Percentiles rank a stretch among this genome's conserved stretches.
Evolutionary conservation across 805 yeast genomes (phyloP).

Genomic region (Torulaspora maleeae): DNA sequence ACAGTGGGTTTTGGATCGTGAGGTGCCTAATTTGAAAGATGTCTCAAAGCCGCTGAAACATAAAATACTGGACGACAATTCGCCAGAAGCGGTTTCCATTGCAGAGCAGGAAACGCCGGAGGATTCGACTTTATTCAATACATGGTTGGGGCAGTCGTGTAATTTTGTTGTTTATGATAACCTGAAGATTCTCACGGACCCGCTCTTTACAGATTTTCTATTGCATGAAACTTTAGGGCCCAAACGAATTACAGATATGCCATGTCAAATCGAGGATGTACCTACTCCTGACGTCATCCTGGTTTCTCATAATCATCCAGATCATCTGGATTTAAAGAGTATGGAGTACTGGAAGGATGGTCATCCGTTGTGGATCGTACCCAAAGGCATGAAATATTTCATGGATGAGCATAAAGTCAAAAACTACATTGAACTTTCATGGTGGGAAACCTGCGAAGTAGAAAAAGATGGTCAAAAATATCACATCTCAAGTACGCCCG

Average conservation of each 20-base stretch:
- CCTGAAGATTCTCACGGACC: conserved; percentile 79
- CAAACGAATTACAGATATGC: conserved; percentile 72
- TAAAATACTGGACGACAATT: conserved; percentile 5
- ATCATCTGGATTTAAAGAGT: conserved; percentile 72
- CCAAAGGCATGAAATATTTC: conserved; percentile 64
- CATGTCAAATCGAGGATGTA: conserved; percentile 58
- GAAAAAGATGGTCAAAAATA: conserved; percentile 45
- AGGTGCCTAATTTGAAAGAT: conserved; percentile 3
- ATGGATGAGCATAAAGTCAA: conserved; percentile 56
- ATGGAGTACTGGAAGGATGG: conserved; percentile 38
- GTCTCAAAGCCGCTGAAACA: conserved; percentile 16
- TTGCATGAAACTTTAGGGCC: conserved; percentile 71
- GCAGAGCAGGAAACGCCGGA: conserved; percentile 7
- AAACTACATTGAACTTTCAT: conserved; percentile 70
- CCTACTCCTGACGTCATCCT: conserved; percentile 67
- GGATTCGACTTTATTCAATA: conserved; percentile 37
- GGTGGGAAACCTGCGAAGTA: conserved; percentile 77
- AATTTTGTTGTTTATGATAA: conserved; percentile 66
- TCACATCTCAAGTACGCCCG: conserved; percentile 84
- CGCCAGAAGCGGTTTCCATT: conserved; percentile 21
- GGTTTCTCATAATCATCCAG: conserved; percentile 94
- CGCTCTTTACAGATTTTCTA: conserved; percentile 64
- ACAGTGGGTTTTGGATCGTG: conserved; percentile 32
- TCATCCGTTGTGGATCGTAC: conserved; percentile 74
- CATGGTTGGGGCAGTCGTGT: conserved; percentile 95